Evolutionary conservation across 257 asterid species (phyloP).

Genomic region (Hygrophila difformis): DNA sequence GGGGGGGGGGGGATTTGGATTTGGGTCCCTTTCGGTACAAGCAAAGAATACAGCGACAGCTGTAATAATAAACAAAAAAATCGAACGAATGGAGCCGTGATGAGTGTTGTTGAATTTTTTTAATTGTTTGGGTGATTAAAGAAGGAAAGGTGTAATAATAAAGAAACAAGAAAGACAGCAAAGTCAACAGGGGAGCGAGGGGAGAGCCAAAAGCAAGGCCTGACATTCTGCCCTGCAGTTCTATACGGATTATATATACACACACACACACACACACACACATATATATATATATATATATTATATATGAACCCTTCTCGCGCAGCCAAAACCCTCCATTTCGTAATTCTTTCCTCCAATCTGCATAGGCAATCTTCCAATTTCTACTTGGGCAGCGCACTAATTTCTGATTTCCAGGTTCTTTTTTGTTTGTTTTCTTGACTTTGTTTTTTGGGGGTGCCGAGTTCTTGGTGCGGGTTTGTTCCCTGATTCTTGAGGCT

Average conservation of each 20-base stretch:
- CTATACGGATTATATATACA: too few species aligned
- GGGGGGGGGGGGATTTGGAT: too few species aligned
- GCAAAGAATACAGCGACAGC: constrained; percentile 17
- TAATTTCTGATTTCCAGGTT: too few species aligned
- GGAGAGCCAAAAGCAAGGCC: constrained; percentile 22
- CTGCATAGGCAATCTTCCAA: too few species aligned
- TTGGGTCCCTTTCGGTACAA: constrained; percentile 11
- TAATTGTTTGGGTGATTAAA: neutral
- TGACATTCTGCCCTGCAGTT: constrained; percentile 47
- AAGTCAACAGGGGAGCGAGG: constrained; percentile 49
- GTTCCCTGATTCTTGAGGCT: neutral
- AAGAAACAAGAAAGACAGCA: constrained; percentile 23
- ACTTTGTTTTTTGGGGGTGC: too few species aligned
- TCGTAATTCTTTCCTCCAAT: too few species aligned
- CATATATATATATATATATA: too few species aligned
- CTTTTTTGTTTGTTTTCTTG: too few species aligned
- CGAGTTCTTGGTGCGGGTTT: too few species aligned
- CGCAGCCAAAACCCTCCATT: neutral
- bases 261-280: constrained; percentile 28
- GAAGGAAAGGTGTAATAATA: constrained; percentile 2
- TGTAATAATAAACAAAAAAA: constrained; percentile 8
- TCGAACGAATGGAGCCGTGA: constrained; percentile 8
- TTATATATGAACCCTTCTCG: constrained; percentile 13
- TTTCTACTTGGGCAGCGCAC: too few species aligned
- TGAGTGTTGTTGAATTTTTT: constrained; percentile 19